Conservation (phyloP, 768 basidiomycete species). For the Termitomyces sp. region DNA sequence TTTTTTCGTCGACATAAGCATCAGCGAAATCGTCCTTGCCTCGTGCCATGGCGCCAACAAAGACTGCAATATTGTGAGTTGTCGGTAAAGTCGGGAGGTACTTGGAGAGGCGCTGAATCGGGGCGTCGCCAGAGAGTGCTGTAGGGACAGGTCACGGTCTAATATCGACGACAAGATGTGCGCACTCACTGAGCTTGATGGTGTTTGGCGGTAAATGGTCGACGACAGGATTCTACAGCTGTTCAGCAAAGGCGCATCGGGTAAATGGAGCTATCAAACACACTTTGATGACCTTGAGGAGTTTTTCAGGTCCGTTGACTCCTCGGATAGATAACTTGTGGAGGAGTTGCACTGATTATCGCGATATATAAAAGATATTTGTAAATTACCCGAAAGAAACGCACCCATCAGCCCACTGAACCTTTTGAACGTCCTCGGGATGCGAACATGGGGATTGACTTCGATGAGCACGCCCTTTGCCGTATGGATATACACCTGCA, state of each 20-base stretch:
- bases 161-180: background rate
- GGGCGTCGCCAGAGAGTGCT: conserved; percentile 93
- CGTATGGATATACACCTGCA: conserved; percentile 98
- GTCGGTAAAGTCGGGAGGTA: conserved; percentile 85
- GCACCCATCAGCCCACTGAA: conserved; percentile 98
- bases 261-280: conserved; percentile 12
- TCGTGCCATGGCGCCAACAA: conserved; percentile 98
- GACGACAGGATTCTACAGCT: conserved; percentile 78
- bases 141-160: conserved; percentile 4
- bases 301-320: conserved; percentile 94
- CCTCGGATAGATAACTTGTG: conserved; percentile 95
- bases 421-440: conserved; percentile 97
- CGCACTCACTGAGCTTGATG: conserved; percentile 83
- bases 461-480: conserved; percentile 95
- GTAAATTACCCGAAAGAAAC: conserved; percentile 7
- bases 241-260: background rate
- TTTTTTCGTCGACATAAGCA: conserved; percentile 91
- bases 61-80: conserved; percentile 88
- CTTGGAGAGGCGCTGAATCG: conserved; percentile 71
- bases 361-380: conserved; percentile 4
- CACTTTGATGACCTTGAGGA: conserved; percentile 96
- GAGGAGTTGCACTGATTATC: conserved; percentile 82
- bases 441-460: conserved; percentile 96
- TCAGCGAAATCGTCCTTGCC: conserved; percentile 98
- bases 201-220: conserved; percentile 96